phyloP scores from a whole-genome alignment of 768 basidiomycete species.

The Lentinus tigrinus region DNA sequence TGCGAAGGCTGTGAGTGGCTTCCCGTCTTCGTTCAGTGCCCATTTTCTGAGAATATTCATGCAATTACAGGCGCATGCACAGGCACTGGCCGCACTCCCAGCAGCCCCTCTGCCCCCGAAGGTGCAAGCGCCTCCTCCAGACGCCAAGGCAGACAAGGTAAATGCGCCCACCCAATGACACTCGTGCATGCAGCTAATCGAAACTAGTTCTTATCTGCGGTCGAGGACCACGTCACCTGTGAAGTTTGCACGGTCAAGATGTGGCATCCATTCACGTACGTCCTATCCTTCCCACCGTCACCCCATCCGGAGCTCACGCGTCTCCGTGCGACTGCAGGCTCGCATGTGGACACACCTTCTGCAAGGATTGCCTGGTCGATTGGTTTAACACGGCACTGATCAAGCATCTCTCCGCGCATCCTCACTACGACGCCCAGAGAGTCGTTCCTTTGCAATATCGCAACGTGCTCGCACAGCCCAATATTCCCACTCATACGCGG shows the following conservation, averaged over 20 bases:
- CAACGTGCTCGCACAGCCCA: conserved; percentile 5
- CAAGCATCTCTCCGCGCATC: conserved; percentile 48
- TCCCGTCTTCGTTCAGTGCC: background rate
- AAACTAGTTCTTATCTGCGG: conserved; percentile 10
- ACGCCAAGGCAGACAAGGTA: conserved; percentile 5
- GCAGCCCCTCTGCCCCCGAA: background rate
- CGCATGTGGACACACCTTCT: conserved; percentile 72
- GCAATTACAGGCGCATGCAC: background rate
- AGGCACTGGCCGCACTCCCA: background rate
- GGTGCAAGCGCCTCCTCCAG: background rate
- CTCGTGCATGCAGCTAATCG: background rate
- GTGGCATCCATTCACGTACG: conserved; percentile 69
- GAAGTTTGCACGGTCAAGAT: conserved; percentile 64
- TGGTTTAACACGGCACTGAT: conserved; percentile 49
- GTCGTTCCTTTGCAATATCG: conserved; percentile 5
- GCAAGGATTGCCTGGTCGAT: conserved; percentile 57
- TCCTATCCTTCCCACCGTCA: conserved; percentile 6
- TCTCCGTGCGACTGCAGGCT: conserved; percentile 41
- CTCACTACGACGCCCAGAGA: conserved; percentile 36
- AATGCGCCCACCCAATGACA: background rate
- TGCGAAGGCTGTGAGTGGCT: conserved; percentile 1
- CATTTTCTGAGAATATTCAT: background rate
- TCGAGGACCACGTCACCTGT: conserved; percentile 59
- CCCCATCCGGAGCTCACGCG: background rate
- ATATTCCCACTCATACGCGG: conserved; percentile 4